phyloP scores from a whole-genome alignment of 176 grass and related monocot species.

The Musa troglodytarum region DNA sequence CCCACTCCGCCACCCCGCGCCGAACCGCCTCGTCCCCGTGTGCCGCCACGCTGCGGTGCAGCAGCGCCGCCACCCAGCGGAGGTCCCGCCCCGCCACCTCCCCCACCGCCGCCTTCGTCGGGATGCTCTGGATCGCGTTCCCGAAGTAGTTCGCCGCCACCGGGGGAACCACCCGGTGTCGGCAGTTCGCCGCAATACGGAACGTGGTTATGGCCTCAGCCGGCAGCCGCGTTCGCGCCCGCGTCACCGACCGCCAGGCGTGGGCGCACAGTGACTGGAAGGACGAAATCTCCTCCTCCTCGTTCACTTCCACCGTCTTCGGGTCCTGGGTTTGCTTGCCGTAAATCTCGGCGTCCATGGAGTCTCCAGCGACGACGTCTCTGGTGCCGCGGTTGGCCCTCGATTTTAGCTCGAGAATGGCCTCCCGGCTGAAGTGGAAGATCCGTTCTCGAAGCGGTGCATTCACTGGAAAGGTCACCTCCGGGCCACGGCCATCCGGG shows the following conservation, averaged over 20 bases:
- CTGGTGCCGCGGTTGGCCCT: conserved; percentile 31
- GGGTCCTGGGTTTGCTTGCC: conserved; percentile 65
- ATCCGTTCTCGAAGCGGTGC: conserved; percentile 64
- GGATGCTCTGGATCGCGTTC: conserved; percentile 92
- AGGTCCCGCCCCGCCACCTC: conserved; percentile 55
- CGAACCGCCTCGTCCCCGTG: conserved; percentile 50
- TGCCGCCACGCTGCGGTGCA: conserved; percentile 46
- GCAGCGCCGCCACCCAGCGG: conserved; percentile 37
- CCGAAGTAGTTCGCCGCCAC: conserved; percentile 65
- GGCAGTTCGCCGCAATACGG: conserved; percentile 87
- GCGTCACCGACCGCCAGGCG: conserved; percentile 66
- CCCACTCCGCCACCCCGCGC: conserved; percentile 44
- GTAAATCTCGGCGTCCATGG: conserved; percentile 37
- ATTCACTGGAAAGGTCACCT: conserved; percentile 67
- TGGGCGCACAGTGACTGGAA: conserved; percentile 84
- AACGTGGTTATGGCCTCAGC: conserved; percentile 47
- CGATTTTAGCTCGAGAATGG: conserved; percentile 60
- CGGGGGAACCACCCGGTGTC: conserved; percentile 52
- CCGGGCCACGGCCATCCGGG: conserved; percentile 38
- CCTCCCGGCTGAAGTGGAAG: conserved; percentile 62
- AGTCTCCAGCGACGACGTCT: background rate
- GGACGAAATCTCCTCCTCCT: conserved; percentile 45
- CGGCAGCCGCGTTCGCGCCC: conserved; percentile 42
- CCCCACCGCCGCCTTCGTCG: conserved; percentile 45
- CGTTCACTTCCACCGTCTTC: conserved; percentile 14